These are phyloP conservation scores for Metschnikowia gelsemii DNA, from an alignment of 805 yeast genomes.

Conservation along the genomic window DNA sequence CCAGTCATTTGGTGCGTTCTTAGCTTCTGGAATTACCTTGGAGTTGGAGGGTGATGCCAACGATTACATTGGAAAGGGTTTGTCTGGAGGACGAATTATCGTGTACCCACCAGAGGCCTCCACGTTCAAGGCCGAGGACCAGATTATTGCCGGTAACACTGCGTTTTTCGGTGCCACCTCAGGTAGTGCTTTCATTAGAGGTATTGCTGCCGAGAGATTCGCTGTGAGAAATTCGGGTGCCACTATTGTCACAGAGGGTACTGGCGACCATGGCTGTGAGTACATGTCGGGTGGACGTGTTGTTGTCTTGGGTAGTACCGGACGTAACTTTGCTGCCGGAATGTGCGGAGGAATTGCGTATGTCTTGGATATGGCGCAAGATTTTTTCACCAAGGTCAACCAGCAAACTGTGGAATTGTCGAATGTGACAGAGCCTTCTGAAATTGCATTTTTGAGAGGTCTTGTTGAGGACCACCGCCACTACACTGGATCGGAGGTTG, in stretches of 20 bases:
- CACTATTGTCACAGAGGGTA: conserved; percentile 92
- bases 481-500: conserved; percentile 89
- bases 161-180: conserved; percentile 97
- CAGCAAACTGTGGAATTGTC: conserved; percentile 77
- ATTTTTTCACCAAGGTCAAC: conserved; percentile 78
- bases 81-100: conserved; percentile 91
- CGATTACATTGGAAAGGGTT: conserved; percentile 96
- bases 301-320: conserved; percentile 86
- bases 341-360: conserved; percentile 99
- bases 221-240: conserved; percentile 99
- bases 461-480: conserved; percentile 93
- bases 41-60: conserved; percentile 97
- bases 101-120: conserved; percentile 89
- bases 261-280: conserved; percentile 98
- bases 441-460: conserved; percentile 90
- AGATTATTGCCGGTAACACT: conserved; percentile 94
- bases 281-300: conserved; percentile 99
- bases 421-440: conserved; percentile 77
- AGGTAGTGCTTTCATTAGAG: conserved; percentile 90
- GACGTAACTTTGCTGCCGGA: conserved; percentile 94
- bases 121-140: conserved; percentile 89
- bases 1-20: conserved; percentile 97
- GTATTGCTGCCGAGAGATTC: conserved; percentile 97
- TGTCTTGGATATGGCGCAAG: conserved; percentile 93
- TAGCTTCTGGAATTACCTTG: conserved; percentile 93